Conservation (phyloP, 2,329 filamentous ascomycete genomes). For the Biscogniauxia sp. region DNA sequence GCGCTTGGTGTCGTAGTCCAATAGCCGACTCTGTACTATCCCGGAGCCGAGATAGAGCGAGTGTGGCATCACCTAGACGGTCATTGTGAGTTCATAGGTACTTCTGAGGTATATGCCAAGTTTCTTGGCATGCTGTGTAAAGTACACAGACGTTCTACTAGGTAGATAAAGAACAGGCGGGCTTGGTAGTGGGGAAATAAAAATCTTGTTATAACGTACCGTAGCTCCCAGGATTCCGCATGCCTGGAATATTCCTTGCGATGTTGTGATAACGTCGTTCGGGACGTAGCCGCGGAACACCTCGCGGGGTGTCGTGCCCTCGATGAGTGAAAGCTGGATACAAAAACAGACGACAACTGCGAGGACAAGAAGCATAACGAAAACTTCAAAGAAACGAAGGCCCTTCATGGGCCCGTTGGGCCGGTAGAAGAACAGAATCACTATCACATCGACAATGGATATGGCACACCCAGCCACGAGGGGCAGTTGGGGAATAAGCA, state of each 20-base stretch:
- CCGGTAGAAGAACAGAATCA: conserved; percentile 65
- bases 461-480: conserved; percentile 67
- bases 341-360: conserved; percentile 70
- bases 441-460: conserved; percentile 65
- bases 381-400: conserved; percentile 61
- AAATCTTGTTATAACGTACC: conserved; percentile 32
- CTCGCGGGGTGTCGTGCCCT: conserved; percentile 51
- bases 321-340: conserved; percentile 64
- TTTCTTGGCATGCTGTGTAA: neutral
- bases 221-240: conserved; percentile 77
- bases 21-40: conserved; percentile 65
- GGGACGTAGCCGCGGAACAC: conserved; percentile 67
- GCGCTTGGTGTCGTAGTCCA: conserved; percentile 59
- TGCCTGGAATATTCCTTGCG: conserved; percentile 62
- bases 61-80: conserved; percentile 37
- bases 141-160: neutral
- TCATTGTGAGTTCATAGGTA: neutral
- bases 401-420: conserved; percentile 58
- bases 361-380: conserved; percentile 62
- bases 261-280: conserved; percentile 55
- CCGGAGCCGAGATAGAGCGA: conserved; percentile 65
- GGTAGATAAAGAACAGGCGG: neutral
- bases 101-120: neutral
- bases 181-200: neutral
- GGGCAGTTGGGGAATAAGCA: conserved; percentile 61